Conservation (phyloP, 352 stramenopile species). For the Phytophthora fragariaefolia region DNA sequence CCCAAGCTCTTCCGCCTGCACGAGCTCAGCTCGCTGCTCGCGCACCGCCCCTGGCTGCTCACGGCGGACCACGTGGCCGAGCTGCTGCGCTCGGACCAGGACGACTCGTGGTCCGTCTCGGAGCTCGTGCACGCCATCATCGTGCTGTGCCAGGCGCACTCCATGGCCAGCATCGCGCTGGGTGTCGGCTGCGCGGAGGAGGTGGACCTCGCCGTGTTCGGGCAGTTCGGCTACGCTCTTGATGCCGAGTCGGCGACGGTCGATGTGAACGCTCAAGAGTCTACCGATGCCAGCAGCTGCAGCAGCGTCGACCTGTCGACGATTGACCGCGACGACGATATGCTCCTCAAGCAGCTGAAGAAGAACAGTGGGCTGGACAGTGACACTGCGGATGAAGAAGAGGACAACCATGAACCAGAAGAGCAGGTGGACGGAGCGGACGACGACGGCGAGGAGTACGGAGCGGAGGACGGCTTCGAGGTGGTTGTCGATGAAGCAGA, state of each 20-base stretch:
- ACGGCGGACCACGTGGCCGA: conserved; percentile 78
- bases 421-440: conserved; percentile 36
- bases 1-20: conserved; percentile 86
- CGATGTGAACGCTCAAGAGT: conserved; percentile 36
- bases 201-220: conserved; percentile 74
- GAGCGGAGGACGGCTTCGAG: conserved; percentile 50
- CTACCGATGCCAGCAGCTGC: conserved; percentile 50
- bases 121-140: conserved; percentile 90
- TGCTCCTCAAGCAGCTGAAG: conserved; percentile 73
- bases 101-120: conserved; percentile 87
- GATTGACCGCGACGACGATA: conserved; percentile 78
- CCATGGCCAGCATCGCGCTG: conserved; percentile 82
- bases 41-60: conserved; percentile 87
- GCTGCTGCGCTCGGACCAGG: conserved; percentile 68
- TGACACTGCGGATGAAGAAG: conserved; percentile 68
- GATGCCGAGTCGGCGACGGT: conserved; percentile 27
- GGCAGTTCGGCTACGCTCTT: conserved; percentile 61
- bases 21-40: conserved; percentile 83
- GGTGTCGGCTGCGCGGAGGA: conserved; percentile 80
- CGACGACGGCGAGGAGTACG: conserved; percentile 38
- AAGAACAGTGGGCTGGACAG: conserved; percentile 62
- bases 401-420: conserved; percentile 34
- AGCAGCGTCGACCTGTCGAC: conserved; percentile 72
- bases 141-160: conserved; percentile 84
- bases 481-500: conserved; percentile 63